Percentiles rank a stretch among this genome's conserved stretches.
Evolutionary conservation across 768 basidiomycete species (phyloP).

Genomic region (Suillus sp.): DNA sequence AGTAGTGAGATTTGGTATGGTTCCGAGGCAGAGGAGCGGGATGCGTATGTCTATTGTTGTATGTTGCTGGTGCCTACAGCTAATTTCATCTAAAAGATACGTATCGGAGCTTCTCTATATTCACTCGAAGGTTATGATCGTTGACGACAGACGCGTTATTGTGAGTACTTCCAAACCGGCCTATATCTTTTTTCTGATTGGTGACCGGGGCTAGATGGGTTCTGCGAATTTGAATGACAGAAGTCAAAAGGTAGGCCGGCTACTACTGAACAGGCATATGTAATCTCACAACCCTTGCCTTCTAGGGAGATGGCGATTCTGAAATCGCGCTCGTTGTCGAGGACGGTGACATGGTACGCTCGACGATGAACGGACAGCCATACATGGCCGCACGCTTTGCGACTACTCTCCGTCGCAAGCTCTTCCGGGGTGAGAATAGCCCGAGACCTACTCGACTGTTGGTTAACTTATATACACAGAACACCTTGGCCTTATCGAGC

Average conservation of each 20-base stretch:
- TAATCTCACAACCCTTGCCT: constrained; percentile 2
- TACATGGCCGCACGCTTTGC: constrained; percentile 82
- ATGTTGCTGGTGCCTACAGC: background rate
- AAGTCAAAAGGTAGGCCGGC: constrained; percentile 61
- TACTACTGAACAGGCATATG: background rate
- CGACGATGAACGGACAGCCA: constrained; percentile 75
- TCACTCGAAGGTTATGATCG: constrained; percentile 91
- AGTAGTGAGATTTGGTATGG: constrained; percentile 86
- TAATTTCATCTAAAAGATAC: constrained; percentile 49
- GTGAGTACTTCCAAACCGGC: constrained; percentile 44
- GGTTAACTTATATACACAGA: constrained; percentile 51
- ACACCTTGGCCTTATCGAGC: constrained; percentile 82
- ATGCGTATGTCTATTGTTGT: constrained; percentile 55
- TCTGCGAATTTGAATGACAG: constrained; percentile 93
- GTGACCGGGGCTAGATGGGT: constrained; percentile 62
- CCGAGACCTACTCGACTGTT: constrained; percentile 13
- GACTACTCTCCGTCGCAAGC: constrained; percentile 74
- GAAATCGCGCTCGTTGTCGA: constrained; percentile 94
- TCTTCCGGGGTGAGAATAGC: constrained; percentile 67
- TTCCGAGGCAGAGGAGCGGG: constrained; percentile 77
- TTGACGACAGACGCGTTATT: constrained; percentile 89
- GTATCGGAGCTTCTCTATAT: constrained; percentile 83
- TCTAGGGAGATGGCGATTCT: constrained; percentile 87
- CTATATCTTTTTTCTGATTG: constrained; percentile 8
- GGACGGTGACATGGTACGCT: constrained; percentile 75